phyloP scores from a whole-genome alignment of 2,329 filamentous ascomycete genomes.

The Tolypocladium inflatum region DNA sequence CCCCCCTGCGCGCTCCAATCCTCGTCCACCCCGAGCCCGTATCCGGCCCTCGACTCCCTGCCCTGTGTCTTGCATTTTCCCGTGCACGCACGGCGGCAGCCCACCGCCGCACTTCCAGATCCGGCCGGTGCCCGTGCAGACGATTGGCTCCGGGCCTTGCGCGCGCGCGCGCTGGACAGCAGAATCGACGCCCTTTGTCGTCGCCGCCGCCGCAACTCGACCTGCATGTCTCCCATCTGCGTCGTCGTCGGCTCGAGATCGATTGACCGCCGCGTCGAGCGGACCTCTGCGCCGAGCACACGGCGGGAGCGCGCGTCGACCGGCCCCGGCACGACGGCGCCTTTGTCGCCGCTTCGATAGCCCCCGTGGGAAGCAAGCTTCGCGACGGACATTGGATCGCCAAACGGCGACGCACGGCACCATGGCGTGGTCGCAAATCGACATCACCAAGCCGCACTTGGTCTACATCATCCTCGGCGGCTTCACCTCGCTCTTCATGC shows the following conservation, averaged over 20 bases:
- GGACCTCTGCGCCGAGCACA: background rate
- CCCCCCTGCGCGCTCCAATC: background rate
- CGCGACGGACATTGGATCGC: background rate
- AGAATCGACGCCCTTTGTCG: background rate
- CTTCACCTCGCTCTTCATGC: constrained; percentile 97
- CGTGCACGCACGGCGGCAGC: background rate
- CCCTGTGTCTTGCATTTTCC: background rate
- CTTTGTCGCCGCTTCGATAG: background rate
- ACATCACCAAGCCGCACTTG: constrained; percentile 90
- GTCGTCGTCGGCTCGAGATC: constrained; percentile 4
- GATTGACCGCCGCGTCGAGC: constrained; percentile 5
- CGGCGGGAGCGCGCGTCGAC: background rate
- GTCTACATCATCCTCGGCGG: constrained; percentile 97
- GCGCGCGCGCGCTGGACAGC: background rate
- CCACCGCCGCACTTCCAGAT: background rate
- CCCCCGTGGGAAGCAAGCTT: background rate
- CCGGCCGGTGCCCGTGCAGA: background rate
- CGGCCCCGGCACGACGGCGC: background rate
- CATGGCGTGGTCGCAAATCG: constrained; percentile 74
- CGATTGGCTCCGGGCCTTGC: background rate
- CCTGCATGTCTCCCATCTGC: constrained; percentile 1
- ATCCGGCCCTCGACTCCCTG: background rate
- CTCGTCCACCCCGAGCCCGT: background rate
- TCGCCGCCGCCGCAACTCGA: background rate
- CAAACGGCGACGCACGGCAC: background rate